phyloP scores from a whole-genome alignment of 305 asterid genomes.

The Fraxinus velutina region DNA sequence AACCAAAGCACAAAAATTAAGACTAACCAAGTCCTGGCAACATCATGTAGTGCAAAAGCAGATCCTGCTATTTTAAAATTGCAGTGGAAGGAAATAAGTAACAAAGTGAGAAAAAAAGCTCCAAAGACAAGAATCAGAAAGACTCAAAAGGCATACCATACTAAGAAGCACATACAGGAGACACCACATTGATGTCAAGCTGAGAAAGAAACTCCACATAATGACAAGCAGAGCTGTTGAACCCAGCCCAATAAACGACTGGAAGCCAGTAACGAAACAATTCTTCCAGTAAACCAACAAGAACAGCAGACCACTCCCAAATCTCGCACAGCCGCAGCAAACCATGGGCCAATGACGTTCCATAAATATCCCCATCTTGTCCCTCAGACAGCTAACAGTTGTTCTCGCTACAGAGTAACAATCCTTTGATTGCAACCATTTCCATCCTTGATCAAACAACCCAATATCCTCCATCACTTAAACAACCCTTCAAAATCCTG shows the following conservation, averaged over 20 bases:
- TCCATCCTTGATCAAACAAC: slow-evolving; percentile 79
- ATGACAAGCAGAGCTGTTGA: slow-evolving; percentile 83
- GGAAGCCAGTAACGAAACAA: slow-evolving; percentile 62
- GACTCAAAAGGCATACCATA: slow-evolving; percentile 62
- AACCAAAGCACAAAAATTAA: slow-evolving; percentile 20
- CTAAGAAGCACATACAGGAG: slow-evolving; percentile 91
- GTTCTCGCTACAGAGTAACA: slow-evolving; percentile 62
- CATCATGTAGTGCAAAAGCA: background rate
- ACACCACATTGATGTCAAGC: slow-evolving; percentile 90
- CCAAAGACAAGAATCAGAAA: background rate
- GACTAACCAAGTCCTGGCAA: slow-evolving; percentile 2
- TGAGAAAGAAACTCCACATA: slow-evolving; percentile 97
- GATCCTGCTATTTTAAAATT: slow-evolving; percentile 21
- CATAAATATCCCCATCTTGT: slow-evolving; percentile 61
- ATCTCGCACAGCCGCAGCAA: slow-evolving; percentile 67
- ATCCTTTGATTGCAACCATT: slow-evolving; percentile 83
- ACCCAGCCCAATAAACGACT: slow-evolving; percentile 72
- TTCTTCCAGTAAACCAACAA: slow-evolving; percentile 73
- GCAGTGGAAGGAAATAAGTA: background rate
- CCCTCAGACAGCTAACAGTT: slow-evolving; percentile 56
- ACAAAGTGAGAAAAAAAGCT: background rate
- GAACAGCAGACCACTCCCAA: slow-evolving; percentile 50
- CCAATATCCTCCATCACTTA: slow-evolving; percentile 95
- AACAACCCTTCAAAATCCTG: slow-evolving; percentile 24
- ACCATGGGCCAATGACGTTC: slow-evolving; percentile 95